Evolutionary conservation across 2,329 filamentous ascomycete species (phyloP), one percentile per base, ranked within the genome.

Genomic region (Colletotrichum tropicale): DNA sequence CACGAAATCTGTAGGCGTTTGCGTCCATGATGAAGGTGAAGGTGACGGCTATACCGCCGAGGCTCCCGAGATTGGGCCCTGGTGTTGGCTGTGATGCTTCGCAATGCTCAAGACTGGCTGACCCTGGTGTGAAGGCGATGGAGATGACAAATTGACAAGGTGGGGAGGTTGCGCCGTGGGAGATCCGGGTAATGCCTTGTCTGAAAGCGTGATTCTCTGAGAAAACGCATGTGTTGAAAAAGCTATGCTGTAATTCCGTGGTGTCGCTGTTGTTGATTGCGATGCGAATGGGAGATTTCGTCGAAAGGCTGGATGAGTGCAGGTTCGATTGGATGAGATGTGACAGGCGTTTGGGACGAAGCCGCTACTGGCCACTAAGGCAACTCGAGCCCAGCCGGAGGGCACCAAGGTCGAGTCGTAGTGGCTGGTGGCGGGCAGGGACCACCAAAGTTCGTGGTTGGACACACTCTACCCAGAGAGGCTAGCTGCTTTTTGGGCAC

Each of bases 1-100:
- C 86, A 80, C 88, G 87, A 77, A 88, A 88, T 76, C 86, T 85
- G 84, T 91, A 91, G 52, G 80, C 60, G 38, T 66, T 30, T 38
- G 66, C 43, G 30, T 76, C 71, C 71, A 75, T 76, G 66, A 10
- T 75, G 64, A 62, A 26, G 43, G 18, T 24, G 30, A 24, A 13
- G 15, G 69, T 43, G 58, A 73, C 73, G 73, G 70, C 8, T 68
- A n/a, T 56, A 60, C 73, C 73, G 73, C 61, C 73, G 32, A 36
- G 36, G 62, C 61, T 62, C 52, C 72, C 72, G 61, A 62, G 52
- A 43, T 48, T 12, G 30, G 38, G 72, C 72, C 34, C 43, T 48
- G 36, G 34, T 55, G 32, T 15, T 62, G 66, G n/a, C 55, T 28
- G 15, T 52, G 34, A 60, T 71, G 36, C 12, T 43, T 75, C n/a